Evolutionary conservation across 2,329 filamentous ascomycete species (phyloP).

Genomic region (Curvularia hawaiiensis): DNA sequence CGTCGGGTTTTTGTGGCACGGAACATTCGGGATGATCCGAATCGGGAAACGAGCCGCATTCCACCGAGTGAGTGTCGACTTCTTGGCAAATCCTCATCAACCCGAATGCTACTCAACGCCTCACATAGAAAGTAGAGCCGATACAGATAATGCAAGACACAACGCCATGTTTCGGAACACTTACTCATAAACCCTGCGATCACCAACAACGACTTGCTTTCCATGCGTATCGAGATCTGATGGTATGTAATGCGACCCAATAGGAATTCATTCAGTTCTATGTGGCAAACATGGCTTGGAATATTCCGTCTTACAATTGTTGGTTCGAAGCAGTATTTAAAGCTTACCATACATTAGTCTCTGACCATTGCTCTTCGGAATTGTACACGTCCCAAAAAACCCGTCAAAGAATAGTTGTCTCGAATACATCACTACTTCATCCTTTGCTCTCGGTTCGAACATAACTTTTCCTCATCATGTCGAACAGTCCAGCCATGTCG

Average conservation of each 20-base stretch:
- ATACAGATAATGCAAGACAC: background rate
- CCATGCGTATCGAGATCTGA: background rate
- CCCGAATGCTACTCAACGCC: conserved; percentile 56
- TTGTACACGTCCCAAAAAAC: no score
- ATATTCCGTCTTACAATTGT: background rate
- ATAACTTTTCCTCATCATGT: conserved; percentile 56
- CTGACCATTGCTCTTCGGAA: background rate
- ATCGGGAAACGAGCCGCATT: background rate
- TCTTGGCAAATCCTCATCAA: background rate
- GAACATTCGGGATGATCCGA: background rate
- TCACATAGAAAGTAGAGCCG: background rate
- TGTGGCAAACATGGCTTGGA: background rate
- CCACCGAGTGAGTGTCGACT: background rate
- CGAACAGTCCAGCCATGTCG: background rate
- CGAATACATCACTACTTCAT: background rate
- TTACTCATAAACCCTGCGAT: background rate
- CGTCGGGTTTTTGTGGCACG: conserved; percentile 1
- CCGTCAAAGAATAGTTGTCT: background rate
- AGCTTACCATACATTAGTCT: background rate
- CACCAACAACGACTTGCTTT: background rate
- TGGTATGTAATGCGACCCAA: background rate
- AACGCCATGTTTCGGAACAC: background rate
- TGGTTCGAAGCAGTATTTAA: background rate
- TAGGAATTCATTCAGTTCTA: background rate
- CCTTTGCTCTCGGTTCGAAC: background rate